phyloP scores from a whole-genome alignment of 1,284 basidiomycete genomes.

The Chiua sp. region DNA sequence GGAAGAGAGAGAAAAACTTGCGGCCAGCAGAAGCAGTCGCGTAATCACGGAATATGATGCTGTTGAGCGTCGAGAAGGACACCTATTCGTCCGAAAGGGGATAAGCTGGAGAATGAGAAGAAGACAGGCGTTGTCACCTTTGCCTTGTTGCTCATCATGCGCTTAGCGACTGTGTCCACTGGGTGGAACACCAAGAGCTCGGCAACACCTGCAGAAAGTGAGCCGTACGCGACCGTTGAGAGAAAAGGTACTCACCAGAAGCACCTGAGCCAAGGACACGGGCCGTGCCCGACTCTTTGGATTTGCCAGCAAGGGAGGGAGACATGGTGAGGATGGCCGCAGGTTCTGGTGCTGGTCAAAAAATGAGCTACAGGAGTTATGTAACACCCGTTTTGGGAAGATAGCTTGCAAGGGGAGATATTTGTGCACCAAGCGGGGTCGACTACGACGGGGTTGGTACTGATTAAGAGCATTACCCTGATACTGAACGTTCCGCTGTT shows the following conservation, averaged over 20 bases:
- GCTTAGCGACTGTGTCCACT: constrained; percentile 96
- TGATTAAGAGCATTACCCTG: too few relatives aligned
- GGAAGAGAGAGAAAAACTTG: constrained; percentile 93
- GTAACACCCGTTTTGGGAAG: neutral
- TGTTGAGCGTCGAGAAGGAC: constrained; percentile 62
- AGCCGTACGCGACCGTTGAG: neutral
- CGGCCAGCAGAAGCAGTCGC: constrained; percentile 71
- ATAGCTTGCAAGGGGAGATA: too few relatives aligned
- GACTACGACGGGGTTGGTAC: too few relatives aligned
- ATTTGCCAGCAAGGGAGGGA: constrained; percentile 62
- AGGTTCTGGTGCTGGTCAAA: constrained; percentile 9
- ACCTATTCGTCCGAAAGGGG: constrained; percentile 48
- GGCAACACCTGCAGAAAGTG: constrained; percentile 73
- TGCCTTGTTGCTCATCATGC: constrained; percentile 96
- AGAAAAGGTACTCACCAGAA: constrained; percentile 61
- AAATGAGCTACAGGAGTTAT: constrained; percentile 5
- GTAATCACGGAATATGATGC: constrained; percentile 89
- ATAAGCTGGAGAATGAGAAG: neutral
- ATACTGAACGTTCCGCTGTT: too few relatives aligned
- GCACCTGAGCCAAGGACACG: constrained; percentile 92
- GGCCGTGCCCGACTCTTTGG: constrained; percentile 90
- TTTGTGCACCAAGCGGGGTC: too few relatives aligned
- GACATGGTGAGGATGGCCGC: constrained; percentile 56
- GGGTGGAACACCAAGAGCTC: constrained; percentile 94
- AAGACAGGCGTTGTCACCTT: constrained; percentile 53